Evolutionary conservation across 805 yeast genomes (phyloP).

Genomic region (Starmerella etchellsii): DNA sequence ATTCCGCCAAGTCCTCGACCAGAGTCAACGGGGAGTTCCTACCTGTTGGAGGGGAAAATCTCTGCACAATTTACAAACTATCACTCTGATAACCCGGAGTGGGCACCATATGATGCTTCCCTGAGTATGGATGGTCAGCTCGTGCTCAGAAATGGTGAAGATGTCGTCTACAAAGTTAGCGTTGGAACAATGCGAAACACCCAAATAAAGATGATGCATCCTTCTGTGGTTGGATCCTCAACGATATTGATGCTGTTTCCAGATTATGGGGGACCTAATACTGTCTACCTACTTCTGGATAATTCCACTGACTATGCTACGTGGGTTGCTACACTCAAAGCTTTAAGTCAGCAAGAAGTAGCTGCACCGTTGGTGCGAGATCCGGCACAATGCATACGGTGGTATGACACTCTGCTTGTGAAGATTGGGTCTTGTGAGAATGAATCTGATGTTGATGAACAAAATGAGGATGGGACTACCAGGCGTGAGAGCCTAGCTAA

Average conservation of each 20-base stretch:
- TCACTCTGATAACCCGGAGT: conserved; percentile 8
- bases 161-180: conserved; percentile 9
- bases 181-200: conserved; percentile 8
- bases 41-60: conserved; percentile 17
- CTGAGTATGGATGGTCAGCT: conserved; percentile 18
- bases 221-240: conserved; percentile 14
- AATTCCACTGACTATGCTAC: conserved; percentile 24
- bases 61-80: conserved; percentile 16
- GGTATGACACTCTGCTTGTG: conserved; percentile 4
- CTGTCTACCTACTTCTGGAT: conserved; percentile 20
- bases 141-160: conserved; percentile 4
- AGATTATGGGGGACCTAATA: conserved; percentile 19
- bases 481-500: too few species aligned
- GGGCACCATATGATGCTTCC: conserved; percentile 17
- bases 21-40: conserved; percentile 4
- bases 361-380: conserved; percentile 17
- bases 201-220: conserved; percentile 14
- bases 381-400: conserved; percentile 14
- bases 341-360: conserved; percentile 21
- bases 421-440: conserved; percentile 5
- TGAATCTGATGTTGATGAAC: neutral
- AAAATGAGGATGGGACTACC: neutral
- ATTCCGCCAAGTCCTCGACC: conserved; percentile 11
- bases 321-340: conserved; percentile 25
- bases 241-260: conserved; percentile 18